phyloP scores from a whole-genome alignment of 2,329 filamentous ascomycete genomes.

The Teratosphaeriaceae sp. region DNA sequence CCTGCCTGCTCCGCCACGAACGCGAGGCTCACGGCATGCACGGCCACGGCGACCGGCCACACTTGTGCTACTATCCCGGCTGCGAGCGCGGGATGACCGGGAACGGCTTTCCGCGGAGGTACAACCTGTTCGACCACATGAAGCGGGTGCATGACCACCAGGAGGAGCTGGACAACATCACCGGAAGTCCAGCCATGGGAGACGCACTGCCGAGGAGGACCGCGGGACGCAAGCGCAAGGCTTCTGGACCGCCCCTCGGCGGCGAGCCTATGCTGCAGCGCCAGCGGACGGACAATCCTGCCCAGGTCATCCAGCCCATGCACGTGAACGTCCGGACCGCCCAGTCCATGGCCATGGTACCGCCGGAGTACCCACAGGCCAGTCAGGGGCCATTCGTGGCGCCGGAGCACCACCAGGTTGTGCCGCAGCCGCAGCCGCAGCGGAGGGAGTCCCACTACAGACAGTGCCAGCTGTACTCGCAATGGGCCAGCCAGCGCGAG shows the following conservation, averaged over 20 bases:
- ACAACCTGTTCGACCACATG: slow-evolving; percentile 98
- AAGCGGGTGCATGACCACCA: slow-evolving; percentile 73
- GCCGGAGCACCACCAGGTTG: neutral
- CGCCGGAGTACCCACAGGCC: neutral
- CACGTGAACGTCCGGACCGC: neutral
- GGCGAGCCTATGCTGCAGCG: slow-evolving; percentile 17
- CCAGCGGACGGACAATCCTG: neutral
- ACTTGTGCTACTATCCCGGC: slow-evolving; percentile 78
- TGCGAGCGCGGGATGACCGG: slow-evolving; percentile 77
- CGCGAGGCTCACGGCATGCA: slow-evolving; percentile 94
- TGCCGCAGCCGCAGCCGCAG: neutral
- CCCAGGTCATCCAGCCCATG: neutral
- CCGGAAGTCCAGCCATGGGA: slow-evolving; percentile 6
- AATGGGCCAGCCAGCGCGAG: slow-evolving; percentile 22
- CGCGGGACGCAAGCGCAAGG: slow-evolving; percentile 24
- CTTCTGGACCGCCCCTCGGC: slow-evolving; percentile 12
- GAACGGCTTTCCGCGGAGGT: slow-evolving; percentile 88
- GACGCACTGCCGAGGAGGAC: slow-evolving; percentile 12
- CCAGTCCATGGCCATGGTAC: slow-evolving; percentile 1
- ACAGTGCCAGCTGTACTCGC: slow-evolving; percentile 16
- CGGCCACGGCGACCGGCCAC: slow-evolving; percentile 87
- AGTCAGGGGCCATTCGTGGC: neutral
- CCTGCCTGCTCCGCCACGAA: slow-evolving; percentile 89
- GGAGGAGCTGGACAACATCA: slow-evolving; percentile 12
- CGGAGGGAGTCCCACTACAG: neutral